Conservation (phyloP, 306 rosid species). For the Acacia crassicarpa region DNA sequence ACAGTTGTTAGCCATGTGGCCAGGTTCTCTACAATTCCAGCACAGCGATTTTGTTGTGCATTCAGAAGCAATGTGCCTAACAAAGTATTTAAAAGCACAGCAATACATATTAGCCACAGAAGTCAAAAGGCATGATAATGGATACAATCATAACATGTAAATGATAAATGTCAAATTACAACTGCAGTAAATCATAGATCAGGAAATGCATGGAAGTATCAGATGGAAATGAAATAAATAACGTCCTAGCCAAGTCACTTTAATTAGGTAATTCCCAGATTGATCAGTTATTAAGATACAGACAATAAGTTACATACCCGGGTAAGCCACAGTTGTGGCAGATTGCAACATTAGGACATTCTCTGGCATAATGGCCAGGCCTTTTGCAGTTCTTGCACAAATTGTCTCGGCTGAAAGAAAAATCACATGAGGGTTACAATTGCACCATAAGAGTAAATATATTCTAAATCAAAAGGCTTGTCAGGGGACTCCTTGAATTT, state of each 20-base stretch:
- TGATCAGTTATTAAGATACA: constrained; percentile 8
- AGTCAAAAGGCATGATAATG: neutral
- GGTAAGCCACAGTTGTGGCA: constrained; percentile 97
- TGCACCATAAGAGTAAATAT: constrained; percentile 1
- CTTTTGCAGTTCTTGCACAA: constrained; percentile 98
- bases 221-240: neutral
- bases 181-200: neutral
- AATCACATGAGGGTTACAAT: constrained; percentile 21
- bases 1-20: constrained; percentile 93
- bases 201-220: neutral
- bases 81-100: constrained; percentile 22
- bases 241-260: constrained; percentile 9
- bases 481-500: neutral
- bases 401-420: constrained; percentile 81
- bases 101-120: neutral
- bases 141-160: constrained; percentile 9
- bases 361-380: constrained; percentile 97
- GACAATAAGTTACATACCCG: constrained; percentile 59
- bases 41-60: constrained; percentile 91
- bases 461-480: constrained; percentile 11
- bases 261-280: neutral
- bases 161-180: neutral
- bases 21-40: constrained; percentile 98
- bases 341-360: constrained; percentile 97
- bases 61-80: constrained; percentile 96